A percentile compares a stretch with the other conserved stretches of the same genome.
Evolutionary conservation across 2,329 filamentous ascomycete species (phyloP).

Genomic region (Talaromyces sp.): DNA sequence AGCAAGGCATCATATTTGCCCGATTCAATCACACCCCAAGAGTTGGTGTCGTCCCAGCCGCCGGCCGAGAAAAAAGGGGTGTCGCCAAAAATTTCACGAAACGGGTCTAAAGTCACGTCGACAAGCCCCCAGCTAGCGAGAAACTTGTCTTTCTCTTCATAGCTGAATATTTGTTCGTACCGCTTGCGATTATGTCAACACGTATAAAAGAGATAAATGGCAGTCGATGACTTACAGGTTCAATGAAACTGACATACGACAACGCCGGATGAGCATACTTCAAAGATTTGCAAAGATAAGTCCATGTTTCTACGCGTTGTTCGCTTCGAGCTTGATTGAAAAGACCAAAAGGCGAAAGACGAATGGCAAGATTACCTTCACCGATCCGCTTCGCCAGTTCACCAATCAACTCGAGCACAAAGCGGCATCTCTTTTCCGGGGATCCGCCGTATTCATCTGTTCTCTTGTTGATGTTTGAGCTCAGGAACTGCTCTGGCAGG

Average conservation of each 20-base stretch:
- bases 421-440: constrained; percentile 52
- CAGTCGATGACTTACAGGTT: constrained; percentile 37
- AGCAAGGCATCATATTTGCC: constrained; percentile 48
- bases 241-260: constrained; percentile 55
- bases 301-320: constrained; percentile 54
- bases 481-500: constrained; percentile 52
- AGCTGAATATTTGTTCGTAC: constrained; percentile 52
- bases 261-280: constrained; percentile 45
- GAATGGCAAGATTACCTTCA: constrained; percentile 45
- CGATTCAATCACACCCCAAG: constrained; percentile 48
- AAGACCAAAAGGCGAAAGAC: constrained; percentile 49
- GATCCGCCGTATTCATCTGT: constrained; percentile 52
- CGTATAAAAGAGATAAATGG: too few relatives aligned
- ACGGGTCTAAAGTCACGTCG: constrained; percentile 45
- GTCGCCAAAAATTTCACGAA: constrained; percentile 51
- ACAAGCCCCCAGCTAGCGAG: constrained; percentile 48
- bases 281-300: constrained; percentile 48
- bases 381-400: constrained; percentile 45
- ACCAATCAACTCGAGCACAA: constrained; percentile 55
- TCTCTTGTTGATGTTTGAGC: constrained; percentile 49
- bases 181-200: constrained; percentile 25
- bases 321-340: constrained; percentile 52
- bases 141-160: constrained; percentile 49
- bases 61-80: constrained; percentile 57
- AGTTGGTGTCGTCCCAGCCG: constrained; percentile 52